Percentiles rank a stretch among this genome's conserved stretches.
phyloP scores from a whole-genome alignment of 2,329 filamentous ascomycete species.

The Fusarium irregulare region DNA sequence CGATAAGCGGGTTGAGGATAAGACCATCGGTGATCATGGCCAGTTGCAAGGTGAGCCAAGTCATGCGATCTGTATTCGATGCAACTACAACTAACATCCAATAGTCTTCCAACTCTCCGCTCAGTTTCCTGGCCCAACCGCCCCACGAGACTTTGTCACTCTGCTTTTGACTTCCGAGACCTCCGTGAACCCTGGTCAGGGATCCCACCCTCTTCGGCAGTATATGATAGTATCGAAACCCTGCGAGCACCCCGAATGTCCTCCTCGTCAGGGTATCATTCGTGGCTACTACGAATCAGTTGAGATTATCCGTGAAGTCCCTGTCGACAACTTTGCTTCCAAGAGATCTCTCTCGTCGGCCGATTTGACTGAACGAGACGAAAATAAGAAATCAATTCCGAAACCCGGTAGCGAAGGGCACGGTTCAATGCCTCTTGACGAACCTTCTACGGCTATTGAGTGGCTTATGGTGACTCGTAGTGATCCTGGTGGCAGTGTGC shows the following conservation, averaged over 20 bases:
- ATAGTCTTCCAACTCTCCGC: constrained; percentile 86
- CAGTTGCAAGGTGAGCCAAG: constrained; percentile 67
- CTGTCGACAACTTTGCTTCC: constrained; percentile 58
- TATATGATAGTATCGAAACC: constrained; percentile 92
- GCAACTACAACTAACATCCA: constrained; percentile 29
- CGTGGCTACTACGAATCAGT: constrained; percentile 91
- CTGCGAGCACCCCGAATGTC: constrained; percentile 79
- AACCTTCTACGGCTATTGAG: constrained; percentile 68
- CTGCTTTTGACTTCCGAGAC: constrained; percentile 76
- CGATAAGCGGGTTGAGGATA: constrained; percentile 76
- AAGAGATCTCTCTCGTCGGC: constrained; percentile 51
- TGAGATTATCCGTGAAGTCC: constrained; percentile 88
- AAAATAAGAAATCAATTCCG: constrained; percentile 41
- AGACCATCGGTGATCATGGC: constrained; percentile 67
- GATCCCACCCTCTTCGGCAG: constrained; percentile 66
- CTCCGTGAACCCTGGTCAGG: constrained; percentile 50
- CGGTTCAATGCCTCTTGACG: constrained; percentile 36
- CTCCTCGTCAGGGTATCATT: constrained; percentile 77
- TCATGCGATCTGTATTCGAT: constrained; percentile 10
- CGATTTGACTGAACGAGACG: constrained; percentile 45
- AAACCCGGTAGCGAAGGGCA: constrained; percentile 30
- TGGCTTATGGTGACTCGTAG: constrained; percentile 95
- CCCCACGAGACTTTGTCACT: constrained; percentile 88
- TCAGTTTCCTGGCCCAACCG: constrained; percentile 89
- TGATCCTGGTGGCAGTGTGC: constrained; percentile 89